Conservation (phyloP, 176 grass and related monocot species). For the Microstegium vimineum region DNA sequence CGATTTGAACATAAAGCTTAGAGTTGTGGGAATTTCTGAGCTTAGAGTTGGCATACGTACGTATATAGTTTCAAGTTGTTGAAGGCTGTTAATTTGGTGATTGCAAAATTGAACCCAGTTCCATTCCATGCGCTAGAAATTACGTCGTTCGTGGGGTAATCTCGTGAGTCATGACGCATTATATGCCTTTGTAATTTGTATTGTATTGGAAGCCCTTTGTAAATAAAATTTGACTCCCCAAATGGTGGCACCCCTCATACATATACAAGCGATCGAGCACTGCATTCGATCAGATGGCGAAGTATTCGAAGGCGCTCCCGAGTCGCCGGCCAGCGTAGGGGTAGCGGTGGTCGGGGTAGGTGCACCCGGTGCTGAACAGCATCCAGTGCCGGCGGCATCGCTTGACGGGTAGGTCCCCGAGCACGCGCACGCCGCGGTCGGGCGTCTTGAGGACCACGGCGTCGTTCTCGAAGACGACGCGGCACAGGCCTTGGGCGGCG, state of each 20-base stretch:
- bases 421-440: neutral
- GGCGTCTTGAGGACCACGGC: slow-evolving; percentile 10
- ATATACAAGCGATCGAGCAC: neutral
- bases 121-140: neutral
- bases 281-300: neutral
- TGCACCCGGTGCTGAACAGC: slow-evolving; percentile 37
- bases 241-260: neutral
- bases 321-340: slow-evolving; percentile 30
- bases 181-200: neutral
- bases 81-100: neutral
- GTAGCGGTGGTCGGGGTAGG: slow-evolving; percentile 35
- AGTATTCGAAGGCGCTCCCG: slow-evolving; percentile 39
- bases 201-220: neutral
- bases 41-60: neutral
- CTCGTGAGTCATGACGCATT: neutral
- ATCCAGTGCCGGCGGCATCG: slow-evolving; percentile 26
- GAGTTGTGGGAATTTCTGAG: neutral
- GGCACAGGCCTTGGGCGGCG: slow-evolving; percentile 13
- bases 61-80: too few relatives aligned
- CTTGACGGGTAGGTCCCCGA: slow-evolving; percentile 48
- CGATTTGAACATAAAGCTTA: neutral
- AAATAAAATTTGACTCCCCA: neutral
- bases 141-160: neutral
- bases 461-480: slow-evolving; percentile 36
- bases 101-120: neutral